These are phyloP conservation scores for Epichloe glyceriae DNA, from an alignment of 2,329 filamentous ascomycete genomes.

Conservation along the genomic window DNA sequence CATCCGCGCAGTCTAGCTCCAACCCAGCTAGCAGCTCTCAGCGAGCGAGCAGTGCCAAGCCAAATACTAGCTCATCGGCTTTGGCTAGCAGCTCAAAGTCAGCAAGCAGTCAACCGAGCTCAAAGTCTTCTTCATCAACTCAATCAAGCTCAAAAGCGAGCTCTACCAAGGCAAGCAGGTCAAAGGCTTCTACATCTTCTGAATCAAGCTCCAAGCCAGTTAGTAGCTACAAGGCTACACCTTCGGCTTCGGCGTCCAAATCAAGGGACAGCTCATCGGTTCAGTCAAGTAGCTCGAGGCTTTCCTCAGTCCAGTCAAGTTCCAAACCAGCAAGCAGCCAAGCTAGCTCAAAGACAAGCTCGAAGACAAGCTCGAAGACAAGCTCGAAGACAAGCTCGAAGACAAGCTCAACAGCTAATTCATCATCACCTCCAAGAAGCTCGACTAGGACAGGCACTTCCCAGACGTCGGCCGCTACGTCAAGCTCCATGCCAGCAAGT, in stretches of 20 bases:
- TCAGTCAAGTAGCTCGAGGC: not conserved
- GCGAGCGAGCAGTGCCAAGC: no score
- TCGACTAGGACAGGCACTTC: not conserved
- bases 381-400: no score
- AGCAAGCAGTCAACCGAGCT: not conserved
- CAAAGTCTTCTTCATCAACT: not conserved
- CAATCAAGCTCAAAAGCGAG: not conserved
- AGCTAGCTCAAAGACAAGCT: no score
- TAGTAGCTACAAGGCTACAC: no score
- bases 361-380: no score
- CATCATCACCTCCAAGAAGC: no score
- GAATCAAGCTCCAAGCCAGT: no score
- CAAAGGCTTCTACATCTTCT: not conserved
- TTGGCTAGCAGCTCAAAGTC: not conserved
- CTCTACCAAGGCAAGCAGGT: not conserved
- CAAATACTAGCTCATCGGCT: no score
- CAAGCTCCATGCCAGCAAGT: not conserved
- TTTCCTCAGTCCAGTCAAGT: not conserved
- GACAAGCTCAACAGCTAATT: no score
- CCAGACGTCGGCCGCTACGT: not conserved
- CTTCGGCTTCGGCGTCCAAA: no score
- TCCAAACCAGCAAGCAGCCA: not conserved
- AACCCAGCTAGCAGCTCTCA: not conserved
- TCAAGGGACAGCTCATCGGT: not conserved
- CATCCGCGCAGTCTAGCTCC: not conserved